Base-by-base conservation (phyloP, 495 filamentous ascomycete species). In the Penicillium desertorum region DNA sequence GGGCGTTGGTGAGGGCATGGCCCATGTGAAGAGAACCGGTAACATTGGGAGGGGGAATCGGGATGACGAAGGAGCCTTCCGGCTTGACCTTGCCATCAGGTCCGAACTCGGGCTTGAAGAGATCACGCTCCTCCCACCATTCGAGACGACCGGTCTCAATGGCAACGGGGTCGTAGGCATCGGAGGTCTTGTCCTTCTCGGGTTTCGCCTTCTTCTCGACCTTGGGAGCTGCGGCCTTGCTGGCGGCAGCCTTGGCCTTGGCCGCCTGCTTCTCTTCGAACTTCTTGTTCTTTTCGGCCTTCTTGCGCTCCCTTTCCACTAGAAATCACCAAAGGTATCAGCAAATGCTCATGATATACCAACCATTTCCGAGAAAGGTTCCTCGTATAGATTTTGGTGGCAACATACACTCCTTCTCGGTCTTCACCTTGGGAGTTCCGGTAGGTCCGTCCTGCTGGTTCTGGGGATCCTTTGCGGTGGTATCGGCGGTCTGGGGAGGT, bases 31-130 rank as follows among this genome's bases (percentile, higher is more conserved):
- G 78, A 48, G 81, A 78, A 54, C 83, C 85, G 56, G 83, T 90
- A 43, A 94, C 88, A 63, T 94, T 94, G 22, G 90, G 89, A 30
- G 90, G 90, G 43, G 90, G 90, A 34, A 84, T 81, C 0, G 82
- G 77, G 60, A 92, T 89, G 51, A 91, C 85, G 61, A 91, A 92
- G 57, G 77, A 77, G 36, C 88, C 87, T 59, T 78, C 79, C 4
- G 83, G 78, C 75, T 87, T 89, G 36, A 85, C 82, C 49, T 87
- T 83, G 58, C 82, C 83, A 67, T 91, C 83, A 46, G 73, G 62
- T 27, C 74, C 78, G 57, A 86, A 84, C 63, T 90, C 83, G 29
- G 90, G 90, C 71, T 83, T 76, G 74, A 92, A 91, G 72, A 90
- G 87, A 46, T 81, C 85, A 54, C 77, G 75, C 68, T 80, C 74